phyloP scores from a whole-genome alignment of 805 yeast species.

The Myxozyma monticola region DNA sequence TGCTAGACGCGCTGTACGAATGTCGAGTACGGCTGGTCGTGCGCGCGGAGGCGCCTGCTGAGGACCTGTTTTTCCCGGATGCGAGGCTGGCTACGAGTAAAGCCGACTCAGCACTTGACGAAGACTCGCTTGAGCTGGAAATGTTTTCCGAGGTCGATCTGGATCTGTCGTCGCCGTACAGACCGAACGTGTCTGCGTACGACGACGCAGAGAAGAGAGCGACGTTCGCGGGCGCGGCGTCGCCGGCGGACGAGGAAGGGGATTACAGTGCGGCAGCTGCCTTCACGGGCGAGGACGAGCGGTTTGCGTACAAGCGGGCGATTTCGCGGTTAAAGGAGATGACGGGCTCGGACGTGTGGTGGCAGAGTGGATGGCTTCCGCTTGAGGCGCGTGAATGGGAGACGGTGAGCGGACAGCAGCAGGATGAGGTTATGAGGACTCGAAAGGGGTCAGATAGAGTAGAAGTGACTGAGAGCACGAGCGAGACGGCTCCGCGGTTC shows the following conservation, averaged over 20 bases:
- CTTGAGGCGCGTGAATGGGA: slow-evolving; percentile 46
- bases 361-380: slow-evolving; percentile 58
- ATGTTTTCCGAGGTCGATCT: slow-evolving; percentile 65
- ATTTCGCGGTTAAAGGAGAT: slow-evolving; percentile 63
- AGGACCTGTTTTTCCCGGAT: slow-evolving; percentile 65
- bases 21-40: slow-evolving; percentile 61
- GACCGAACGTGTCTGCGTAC: slow-evolving; percentile 68
- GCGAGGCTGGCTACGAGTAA: slow-evolving; percentile 28
- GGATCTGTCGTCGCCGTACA: slow-evolving; percentile 61
- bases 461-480: slow-evolving; percentile 58
- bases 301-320: slow-evolving; percentile 71
- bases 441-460: slow-evolving; percentile 47
- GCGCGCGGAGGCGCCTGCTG: slow-evolving; percentile 51
- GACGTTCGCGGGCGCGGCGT: slow-evolving; percentile 5
- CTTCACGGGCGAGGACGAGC: slow-evolving; percentile 77
- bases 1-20: slow-evolving; percentile 70
- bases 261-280: slow-evolving; percentile 53
- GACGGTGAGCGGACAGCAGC: slow-evolving; percentile 7
- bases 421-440: slow-evolving; percentile 1
- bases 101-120: slow-evolving; percentile 27
- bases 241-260: not conserved
- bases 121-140: slow-evolving; percentile 56
- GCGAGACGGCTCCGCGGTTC: slow-evolving; percentile 46
- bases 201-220: slow-evolving; percentile 44
- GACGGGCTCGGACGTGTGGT: slow-evolving; percentile 56